Percentiles rank a stretch among this genome's conserved stretches.
Evolutionary conservation across 148 eudicot species (phyloP).

Genomic region (Arbutus unedo): DNA sequence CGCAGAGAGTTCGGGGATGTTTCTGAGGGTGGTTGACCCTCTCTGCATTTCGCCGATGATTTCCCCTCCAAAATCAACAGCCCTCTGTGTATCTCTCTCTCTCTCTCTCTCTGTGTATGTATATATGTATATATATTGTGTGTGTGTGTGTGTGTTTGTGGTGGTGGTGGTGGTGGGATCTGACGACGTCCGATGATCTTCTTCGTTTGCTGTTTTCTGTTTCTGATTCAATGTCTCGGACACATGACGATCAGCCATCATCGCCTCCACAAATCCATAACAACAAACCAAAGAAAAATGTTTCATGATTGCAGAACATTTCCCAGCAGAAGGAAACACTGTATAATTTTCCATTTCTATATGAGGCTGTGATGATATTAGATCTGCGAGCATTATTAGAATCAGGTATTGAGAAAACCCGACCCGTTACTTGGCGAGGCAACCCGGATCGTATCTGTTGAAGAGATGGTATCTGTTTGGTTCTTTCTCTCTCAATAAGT

Average conservation of each 20-base stretch:
- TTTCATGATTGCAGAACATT: no score
- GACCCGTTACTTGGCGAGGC: background rate
- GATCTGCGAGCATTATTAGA: background rate
- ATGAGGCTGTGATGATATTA: background rate
- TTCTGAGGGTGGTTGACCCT: constrained; percentile 1
- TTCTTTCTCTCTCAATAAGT: no score
- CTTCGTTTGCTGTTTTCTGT: background rate
- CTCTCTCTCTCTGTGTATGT: background rate
- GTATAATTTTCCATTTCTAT: background rate
- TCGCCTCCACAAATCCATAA: background rate
- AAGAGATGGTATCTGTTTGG: no score
- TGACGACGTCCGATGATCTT: background rate
- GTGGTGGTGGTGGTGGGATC: background rate
- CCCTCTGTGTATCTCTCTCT: background rate
- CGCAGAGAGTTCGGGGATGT: background rate
- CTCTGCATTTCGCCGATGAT: background rate
- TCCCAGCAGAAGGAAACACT: no score
- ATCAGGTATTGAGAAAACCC: background rate
- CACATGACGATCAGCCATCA: background rate
- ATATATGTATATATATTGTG: background rate
- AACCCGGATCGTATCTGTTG: background rate
- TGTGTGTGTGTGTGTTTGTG: background rate
- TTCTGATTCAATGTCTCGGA: background rate
- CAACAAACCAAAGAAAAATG: no score
- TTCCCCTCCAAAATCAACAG: background rate